Evolutionary conservation across 2,329 filamentous ascomycete species (phyloP), one percentile per base, ranked within the genome.

Genomic region (Penicillium expansum): DNA sequence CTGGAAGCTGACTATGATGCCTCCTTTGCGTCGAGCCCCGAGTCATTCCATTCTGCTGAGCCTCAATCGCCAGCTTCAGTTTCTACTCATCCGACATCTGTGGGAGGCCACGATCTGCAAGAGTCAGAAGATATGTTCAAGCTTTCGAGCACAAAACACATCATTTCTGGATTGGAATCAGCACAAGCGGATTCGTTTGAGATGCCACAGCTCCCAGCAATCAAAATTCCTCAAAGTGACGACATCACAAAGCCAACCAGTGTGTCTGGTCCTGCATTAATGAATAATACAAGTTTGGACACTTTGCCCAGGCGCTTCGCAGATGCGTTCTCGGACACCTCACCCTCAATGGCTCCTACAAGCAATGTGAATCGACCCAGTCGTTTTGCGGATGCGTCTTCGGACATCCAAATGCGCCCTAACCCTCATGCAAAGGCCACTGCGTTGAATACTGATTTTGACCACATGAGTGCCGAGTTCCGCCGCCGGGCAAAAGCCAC

Each of bases 401-500:
- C 59, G 7, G 20, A 32, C 32, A 18, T 6, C 13, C 39, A 33
- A n/a, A 24, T 49, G 20, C 33, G 22, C 8, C 30, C 39, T 4
- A 29, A 4, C 8, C 3, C 47, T 33, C 5, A 37, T 72, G 57
- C 49, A 71, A 62, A 64, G 64, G 67, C 61, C 76, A 73, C 69
- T 16, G 56, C 60, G 6, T 57, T 61, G 4, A 64, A 61, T 13
- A 56, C 67, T 6, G 63, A 71, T 41, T 62, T 70, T 14, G 57
- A 63, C 35, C 68, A 67, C 32, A 72, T 71, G 60, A 74, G 69
- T 48, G 41, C 63, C 6, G 67, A 70, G 33, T 70, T 81, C 45
- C 80, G 82, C 45, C 78, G 84, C 45, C 82, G 85, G 24, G 80
- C 83, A 2, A 85, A 83, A 7, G 79, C 81, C 14, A 76, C 79